Conservation (phyloP, 139 green algal species). For the Desmodesmus armatus region DNA sequence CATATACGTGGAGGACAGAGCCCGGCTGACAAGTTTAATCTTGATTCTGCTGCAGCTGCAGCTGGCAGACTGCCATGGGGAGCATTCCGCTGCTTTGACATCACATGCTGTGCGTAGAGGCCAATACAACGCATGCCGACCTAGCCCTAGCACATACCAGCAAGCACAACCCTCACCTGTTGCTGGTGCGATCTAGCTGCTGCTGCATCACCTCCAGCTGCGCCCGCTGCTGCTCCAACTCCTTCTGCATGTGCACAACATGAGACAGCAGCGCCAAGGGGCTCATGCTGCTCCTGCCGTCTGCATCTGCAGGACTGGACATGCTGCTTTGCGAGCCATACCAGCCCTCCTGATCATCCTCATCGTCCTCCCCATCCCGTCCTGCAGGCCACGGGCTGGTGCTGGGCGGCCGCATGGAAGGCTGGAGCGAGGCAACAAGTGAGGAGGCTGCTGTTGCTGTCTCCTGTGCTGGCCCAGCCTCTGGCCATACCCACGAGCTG, state of each 20-base stretch:
- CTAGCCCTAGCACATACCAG: neutral
- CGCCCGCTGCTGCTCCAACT: constrained; percentile 18
- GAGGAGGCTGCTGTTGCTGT: neutral
- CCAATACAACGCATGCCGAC: neutral
- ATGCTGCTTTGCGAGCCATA: neutral
- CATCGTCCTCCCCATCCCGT: too few relatives aligned
- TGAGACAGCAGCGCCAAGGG: constrained; percentile 8
- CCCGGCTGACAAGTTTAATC: neutral
- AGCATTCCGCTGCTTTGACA: too few relatives aligned
- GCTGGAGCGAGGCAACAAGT: neutral
- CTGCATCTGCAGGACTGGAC: neutral
- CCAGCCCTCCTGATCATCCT: neutral
- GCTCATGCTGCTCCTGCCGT: neutral
- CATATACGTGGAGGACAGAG: neutral
- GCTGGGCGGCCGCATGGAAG: neutral
- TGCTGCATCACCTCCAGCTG: constrained; percentile 10
- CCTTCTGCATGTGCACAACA: constrained; percentile 12
- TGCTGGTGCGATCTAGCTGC: neutral
- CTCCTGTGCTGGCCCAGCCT: neutral
- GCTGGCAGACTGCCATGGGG: neutral
- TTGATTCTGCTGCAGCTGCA: neutral
- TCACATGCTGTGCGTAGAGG: too few relatives aligned
- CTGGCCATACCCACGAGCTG: neutral
- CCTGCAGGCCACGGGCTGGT: neutral
- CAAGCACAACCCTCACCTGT: neutral